phyloP scores from a whole-genome alignment of 176 grass and related monocot genomes.

The Poa annua region DNA sequence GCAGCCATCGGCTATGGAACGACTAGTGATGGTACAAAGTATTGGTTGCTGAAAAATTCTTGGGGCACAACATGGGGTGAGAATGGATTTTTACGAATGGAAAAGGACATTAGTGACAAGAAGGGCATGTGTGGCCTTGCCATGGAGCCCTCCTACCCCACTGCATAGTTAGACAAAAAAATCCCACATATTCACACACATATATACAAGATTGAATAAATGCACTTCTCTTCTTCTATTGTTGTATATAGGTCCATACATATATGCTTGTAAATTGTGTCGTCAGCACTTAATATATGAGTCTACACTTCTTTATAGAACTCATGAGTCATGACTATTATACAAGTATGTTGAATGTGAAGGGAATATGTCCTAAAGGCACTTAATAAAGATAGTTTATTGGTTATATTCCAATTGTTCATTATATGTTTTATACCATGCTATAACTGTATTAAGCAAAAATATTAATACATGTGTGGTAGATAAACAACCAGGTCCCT shows the following conservation, averaged over 20 bases:
- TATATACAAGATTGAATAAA: background rate
- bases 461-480: too few species aligned
- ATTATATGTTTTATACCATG: too few species aligned
- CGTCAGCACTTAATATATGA: background rate
- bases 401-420: too few species aligned
- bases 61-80: too few species aligned
- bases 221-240: background rate
- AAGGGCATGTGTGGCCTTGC: background rate
- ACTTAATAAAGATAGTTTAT: too few species aligned
- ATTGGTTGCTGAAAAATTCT: too few species aligned
- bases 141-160: background rate
- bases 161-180: background rate
- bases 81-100: too few species aligned
- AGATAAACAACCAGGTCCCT: too few species aligned
- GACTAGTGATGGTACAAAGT: too few species aligned
- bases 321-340: background rate
- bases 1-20: too few species aligned
- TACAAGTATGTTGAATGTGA: background rate
- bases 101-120: background rate
- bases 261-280: background rate
- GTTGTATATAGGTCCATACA: background rate
- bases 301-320: background rate
- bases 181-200: conserved; percentile 1
- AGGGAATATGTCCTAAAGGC: too few species aligned
- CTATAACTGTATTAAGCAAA: too few species aligned